These are phyloP conservation scores for Rosa rugosa DNA, from an alignment of 306 rosid species.

Conservation along the genomic window DNA sequence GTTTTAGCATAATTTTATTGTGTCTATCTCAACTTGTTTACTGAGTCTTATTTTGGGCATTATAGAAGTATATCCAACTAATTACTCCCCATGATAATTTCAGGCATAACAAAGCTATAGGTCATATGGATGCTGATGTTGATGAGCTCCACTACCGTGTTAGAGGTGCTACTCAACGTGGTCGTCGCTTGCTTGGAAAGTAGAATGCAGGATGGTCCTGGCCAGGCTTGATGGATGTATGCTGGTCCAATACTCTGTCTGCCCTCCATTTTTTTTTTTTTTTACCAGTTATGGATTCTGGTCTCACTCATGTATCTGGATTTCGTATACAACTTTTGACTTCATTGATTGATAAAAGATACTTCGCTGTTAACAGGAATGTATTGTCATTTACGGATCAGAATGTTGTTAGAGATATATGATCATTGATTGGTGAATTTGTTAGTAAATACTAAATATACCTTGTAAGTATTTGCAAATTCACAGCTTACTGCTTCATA, in stretches of 20 bases:
- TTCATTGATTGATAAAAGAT: background rate
- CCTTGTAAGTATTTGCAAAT: background rate
- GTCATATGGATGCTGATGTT: conserved; percentile 50
- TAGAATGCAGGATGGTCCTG: conserved; percentile 29
- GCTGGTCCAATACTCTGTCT: conserved; percentile 7
- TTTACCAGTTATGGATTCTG: background rate
- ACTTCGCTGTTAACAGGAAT: background rate
- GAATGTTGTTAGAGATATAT: background rate
- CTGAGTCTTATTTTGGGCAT: background rate
- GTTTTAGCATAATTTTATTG: background rate
- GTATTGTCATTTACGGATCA: background rate
- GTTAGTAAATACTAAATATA: background rate
- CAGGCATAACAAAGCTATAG: conserved; percentile 74
- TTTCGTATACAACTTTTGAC: conserved; percentile 14
- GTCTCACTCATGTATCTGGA: background rate
- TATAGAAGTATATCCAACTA: background rate
- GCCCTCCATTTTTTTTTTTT: background rate
- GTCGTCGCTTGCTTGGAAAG: conserved; percentile 76
- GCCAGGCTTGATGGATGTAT: conserved; percentile 11
- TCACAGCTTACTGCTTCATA: background rate
- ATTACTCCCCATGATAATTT: conserved; percentile 17
- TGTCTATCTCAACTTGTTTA: background rate
- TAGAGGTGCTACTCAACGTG: conserved; percentile 66
- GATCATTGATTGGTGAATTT: background rate
- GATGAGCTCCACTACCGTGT: conserved; percentile 65